Evolutionary conservation across 2,329 filamentous ascomycete species (phyloP).

Genomic region (Aspergillus brunneoviolaceus): DNA sequence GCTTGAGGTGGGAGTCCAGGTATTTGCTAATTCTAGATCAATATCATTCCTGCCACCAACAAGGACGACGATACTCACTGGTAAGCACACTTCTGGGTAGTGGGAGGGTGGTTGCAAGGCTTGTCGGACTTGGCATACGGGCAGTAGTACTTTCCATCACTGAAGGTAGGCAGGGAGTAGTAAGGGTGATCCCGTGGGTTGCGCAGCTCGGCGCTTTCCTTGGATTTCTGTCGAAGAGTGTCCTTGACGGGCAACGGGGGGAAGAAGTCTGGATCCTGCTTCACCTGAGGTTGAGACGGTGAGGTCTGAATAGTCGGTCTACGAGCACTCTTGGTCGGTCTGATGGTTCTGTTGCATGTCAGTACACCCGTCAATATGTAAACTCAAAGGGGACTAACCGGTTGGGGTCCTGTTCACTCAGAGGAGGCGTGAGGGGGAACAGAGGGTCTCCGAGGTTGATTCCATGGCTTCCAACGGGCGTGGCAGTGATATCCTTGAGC

Average conservation of each 20-base stretch:
- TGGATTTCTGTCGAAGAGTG: constrained; percentile 35
- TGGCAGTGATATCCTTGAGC: constrained; percentile 36
- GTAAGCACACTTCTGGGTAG: constrained; percentile 98
- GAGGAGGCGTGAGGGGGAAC: constrained; percentile 40
- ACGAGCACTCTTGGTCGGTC: constrained; percentile 39
- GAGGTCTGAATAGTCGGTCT: constrained; percentile 37
- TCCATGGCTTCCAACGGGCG: constrained; percentile 35
- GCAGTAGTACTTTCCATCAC: constrained; percentile 88
- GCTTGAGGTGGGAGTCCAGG: constrained; percentile 93
- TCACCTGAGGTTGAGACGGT: constrained; percentile 33
- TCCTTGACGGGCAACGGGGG: constrained; percentile 35
- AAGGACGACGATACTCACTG: constrained; percentile 67
- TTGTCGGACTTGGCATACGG: constrained; percentile 69
- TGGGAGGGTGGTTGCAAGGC: constrained; percentile 84
- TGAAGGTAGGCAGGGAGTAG: constrained; percentile 43
- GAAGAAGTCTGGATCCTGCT: constrained; percentile 41
- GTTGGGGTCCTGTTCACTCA: constrained; percentile 43
- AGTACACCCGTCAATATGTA: constrained; percentile 3
- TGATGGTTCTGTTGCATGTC: constrained; percentile 36
- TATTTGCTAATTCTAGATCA: constrained; percentile 69
- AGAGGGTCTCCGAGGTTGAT: constrained; percentile 41
- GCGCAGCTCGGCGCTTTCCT: constrained; percentile 39
- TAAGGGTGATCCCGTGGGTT: constrained; percentile 45
- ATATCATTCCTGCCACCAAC: constrained; percentile 12
- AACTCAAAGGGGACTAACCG: constrained; percentile 33